phyloP scores from a whole-genome alignment of 192 early-diverging fungal species.

The Mortierella antarctica region DNA sequence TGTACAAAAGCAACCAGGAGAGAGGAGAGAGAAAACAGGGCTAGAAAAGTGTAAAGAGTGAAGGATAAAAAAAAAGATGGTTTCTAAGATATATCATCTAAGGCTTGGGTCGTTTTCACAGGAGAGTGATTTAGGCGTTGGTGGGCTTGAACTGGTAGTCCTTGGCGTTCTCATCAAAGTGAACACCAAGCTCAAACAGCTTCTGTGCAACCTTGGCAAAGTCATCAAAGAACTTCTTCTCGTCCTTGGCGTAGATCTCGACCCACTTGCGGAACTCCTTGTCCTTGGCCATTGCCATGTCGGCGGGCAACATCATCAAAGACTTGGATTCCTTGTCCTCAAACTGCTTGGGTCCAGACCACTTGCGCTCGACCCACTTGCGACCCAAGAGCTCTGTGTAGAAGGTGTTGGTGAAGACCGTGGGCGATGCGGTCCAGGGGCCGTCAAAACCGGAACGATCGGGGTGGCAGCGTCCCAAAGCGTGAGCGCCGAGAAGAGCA shows the following conservation, averaged over 20 bases:
- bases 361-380: slow-evolving; percentile 84
- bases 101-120: background rate
- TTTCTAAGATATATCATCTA: too few relatives aligned
- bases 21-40: too few relatives aligned
- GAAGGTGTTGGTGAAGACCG: slow-evolving; percentile 89
- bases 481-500: slow-evolving; percentile 82
- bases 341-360: slow-evolving; percentile 88
- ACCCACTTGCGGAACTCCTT: slow-evolving; percentile 77
- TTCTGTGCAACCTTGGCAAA: slow-evolving; percentile 88
- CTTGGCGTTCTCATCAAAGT: slow-evolving; percentile 73
- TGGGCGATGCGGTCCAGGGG: slow-evolving; percentile 92
- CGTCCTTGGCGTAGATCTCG: slow-evolving; percentile 90
- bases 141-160: slow-evolving; percentile 73
- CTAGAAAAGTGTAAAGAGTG: too few relatives aligned
- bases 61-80: too few relatives aligned
- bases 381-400: slow-evolving; percentile 82
- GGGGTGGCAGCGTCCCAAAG: slow-evolving; percentile 81
- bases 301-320: slow-evolving; percentile 81
- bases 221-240: slow-evolving; percentile 89
- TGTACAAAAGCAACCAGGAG: too few relatives aligned
- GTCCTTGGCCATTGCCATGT: slow-evolving; percentile 72
- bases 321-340: slow-evolving; percentile 77
- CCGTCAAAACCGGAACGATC: slow-evolving; percentile 83
- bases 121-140: slow-evolving; percentile 48
- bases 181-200: slow-evolving; percentile 88